phyloP scores from a whole-genome alignment of 257 asterid genomes.

The Fraxinus cuspidata region DNA sequence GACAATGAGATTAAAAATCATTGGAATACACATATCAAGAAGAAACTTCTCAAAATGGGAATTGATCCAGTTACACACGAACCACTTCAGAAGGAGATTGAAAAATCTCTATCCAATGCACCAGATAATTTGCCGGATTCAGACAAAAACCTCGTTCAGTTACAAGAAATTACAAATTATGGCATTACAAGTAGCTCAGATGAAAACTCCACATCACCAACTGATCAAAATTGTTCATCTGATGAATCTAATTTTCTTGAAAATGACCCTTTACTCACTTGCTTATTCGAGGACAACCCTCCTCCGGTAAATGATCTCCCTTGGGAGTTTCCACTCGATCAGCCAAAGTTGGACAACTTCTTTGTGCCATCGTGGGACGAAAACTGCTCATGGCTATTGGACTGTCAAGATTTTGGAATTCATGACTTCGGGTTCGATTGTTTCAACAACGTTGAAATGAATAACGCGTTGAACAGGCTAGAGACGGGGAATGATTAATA shows the following conservation, averaged over 20 bases:
- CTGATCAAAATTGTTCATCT: slow-evolving; percentile 38
- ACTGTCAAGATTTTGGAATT: slow-evolving; percentile 77
- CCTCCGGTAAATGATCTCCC: slow-evolving; percentile 31
- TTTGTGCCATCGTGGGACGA: slow-evolving; percentile 47
- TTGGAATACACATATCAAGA: slow-evolving; percentile 96
- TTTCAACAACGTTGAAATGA: slow-evolving; percentile 39
- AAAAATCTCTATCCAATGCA: slow-evolving; percentile 18
- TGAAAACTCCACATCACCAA: slow-evolving; percentile 43
- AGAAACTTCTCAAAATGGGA: slow-evolving; percentile 85
- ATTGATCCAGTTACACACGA: slow-evolving; percentile 89
- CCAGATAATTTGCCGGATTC: slow-evolving; percentile 21
- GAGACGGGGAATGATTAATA: slow-evolving; percentile 18
- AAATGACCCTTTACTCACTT: slow-evolving; percentile 56
- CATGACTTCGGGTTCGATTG: slow-evolving; percentile 66
- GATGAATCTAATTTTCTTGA: slow-evolving; percentile 20
- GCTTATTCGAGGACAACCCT: slow-evolving; percentile 45
- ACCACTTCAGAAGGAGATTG: slow-evolving; percentile 44
- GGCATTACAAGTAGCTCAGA: slow-evolving; percentile 18
- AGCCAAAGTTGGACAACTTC: slow-evolving; percentile 10
- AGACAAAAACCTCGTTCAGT: slow-evolving; percentile 21
- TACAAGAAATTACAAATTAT: background rate
- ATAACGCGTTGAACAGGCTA: slow-evolving; percentile 32
- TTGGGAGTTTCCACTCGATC: slow-evolving; percentile 42
- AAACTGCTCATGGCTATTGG: slow-evolving; percentile 59
- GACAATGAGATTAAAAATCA: slow-evolving; percentile 95